These are phyloP conservation scores for Apostasia ramifera DNA, from an alignment of 106 monocot genomes.

Conservation along the genomic window DNA sequence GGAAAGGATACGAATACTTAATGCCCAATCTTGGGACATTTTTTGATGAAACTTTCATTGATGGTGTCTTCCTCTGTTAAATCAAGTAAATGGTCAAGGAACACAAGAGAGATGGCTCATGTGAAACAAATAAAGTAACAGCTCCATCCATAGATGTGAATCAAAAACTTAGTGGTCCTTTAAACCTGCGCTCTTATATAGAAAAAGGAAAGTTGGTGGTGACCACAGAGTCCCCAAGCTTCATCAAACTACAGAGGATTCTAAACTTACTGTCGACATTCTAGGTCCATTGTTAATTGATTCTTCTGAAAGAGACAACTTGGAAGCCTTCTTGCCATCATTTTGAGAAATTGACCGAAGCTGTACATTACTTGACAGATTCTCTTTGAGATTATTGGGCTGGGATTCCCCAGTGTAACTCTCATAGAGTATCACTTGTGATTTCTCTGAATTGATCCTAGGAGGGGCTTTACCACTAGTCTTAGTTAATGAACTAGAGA, in stretches of 20 bases:
- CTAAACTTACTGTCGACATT: slow-evolving; percentile 25
- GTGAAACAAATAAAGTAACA: too few relatives aligned
- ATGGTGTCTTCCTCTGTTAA: slow-evolving; percentile 3
- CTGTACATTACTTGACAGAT: slow-evolving; percentile 3
- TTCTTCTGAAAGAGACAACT: slow-evolving; percentile 21
- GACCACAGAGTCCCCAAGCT: too few relatives aligned
- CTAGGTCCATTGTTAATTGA: slow-evolving; percentile 8
- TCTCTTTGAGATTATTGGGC: slow-evolving; percentile 14
- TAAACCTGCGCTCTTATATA: too few relatives aligned
- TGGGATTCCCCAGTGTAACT: slow-evolving; percentile 4
- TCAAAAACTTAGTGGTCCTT: too few relatives aligned
- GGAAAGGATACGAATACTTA: slow-evolving; percentile 58
- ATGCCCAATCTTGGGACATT: slow-evolving; percentile 17
- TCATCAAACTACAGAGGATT: background rate
- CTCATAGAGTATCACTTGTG: slow-evolving; percentile 16
- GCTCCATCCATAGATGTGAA: too few relatives aligned
- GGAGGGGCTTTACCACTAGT: slow-evolving; percentile 10
- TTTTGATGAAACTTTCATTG: slow-evolving; percentile 12
- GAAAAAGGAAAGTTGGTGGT: too few relatives aligned
- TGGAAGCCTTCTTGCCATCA: slow-evolving; percentile 15
- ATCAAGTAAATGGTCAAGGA: too few relatives aligned
- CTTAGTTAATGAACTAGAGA: slow-evolving; percentile 29
- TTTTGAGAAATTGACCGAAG: slow-evolving; percentile 5
- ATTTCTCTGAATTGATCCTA: slow-evolving; percentile 9
- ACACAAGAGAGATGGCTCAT: too few relatives aligned